A percentile compares a stretch with the other conserved stretches of the same genome.
Conservation (phyloP, 2,329 filamentous ascomycete species). For the Zymoseptoria tritici region DNA sequence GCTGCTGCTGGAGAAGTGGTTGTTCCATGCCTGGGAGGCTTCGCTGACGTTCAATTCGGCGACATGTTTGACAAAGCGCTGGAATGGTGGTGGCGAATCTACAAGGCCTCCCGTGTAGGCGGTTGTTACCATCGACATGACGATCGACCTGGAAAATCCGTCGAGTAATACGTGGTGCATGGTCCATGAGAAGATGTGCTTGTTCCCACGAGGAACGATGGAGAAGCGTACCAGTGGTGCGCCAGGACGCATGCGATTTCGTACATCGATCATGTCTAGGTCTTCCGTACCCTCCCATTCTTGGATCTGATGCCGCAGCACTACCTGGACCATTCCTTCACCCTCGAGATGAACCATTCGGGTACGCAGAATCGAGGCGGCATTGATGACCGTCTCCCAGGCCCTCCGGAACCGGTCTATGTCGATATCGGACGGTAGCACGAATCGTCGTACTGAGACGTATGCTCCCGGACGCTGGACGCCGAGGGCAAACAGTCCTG, state of each 20-base stretch:
- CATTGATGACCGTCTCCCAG: slow-evolving; percentile 28
- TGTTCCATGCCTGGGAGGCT: slow-evolving; percentile 30
- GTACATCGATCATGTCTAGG: slow-evolving; percentile 1
- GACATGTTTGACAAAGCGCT: slow-evolving; percentile 31
- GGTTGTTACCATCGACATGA: slow-evolving; percentile 25
- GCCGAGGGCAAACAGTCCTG: not conserved
- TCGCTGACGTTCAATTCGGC: slow-evolving; percentile 14
- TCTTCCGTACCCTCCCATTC: not conserved
- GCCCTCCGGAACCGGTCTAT: slow-evolving; percentile 29
- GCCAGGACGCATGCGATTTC: slow-evolving; percentile 36
- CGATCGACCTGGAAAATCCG: slow-evolving; percentile 31
- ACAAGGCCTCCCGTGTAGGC: not conserved
- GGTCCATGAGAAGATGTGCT: slow-evolving; percentile 1
- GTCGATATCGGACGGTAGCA: slow-evolving; percentile 18
- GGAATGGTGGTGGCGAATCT: slow-evolving; percentile 8
- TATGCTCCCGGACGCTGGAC: not conserved
- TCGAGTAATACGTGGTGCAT: slow-evolving; percentile 37
- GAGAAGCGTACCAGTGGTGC: slow-evolving; percentile 33
- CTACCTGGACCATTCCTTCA: slow-evolving; percentile 19
- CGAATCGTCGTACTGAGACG: not conserved
- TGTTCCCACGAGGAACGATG: not conserved
- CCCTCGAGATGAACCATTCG: slow-evolving; percentile 32
- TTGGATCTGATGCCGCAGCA: not conserved
- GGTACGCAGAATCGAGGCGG: slow-evolving; percentile 33
- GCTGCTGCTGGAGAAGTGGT: slow-evolving; percentile 24